Evolutionary conservation across 768 basidiomycete genomes (phyloP), one percentile per base, ranked within the genome.

Genomic region (Cystofilobasidium bisporidii): DNA sequence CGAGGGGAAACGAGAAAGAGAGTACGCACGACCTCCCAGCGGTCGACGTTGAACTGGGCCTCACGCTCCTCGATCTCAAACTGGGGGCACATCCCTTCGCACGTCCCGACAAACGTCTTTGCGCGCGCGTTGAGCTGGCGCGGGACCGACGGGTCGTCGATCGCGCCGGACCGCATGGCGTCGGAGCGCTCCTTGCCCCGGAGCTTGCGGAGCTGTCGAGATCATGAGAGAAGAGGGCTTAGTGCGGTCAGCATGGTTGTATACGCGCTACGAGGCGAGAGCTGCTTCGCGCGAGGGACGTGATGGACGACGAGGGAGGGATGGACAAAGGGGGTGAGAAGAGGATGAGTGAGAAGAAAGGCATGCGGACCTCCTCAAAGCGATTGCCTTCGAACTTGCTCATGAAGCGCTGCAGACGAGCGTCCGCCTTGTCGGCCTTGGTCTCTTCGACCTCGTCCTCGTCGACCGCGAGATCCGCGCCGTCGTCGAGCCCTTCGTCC

Each of bases 31-130:
- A 82, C 84, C 80, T 96, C 92, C 83, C 86, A 87, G 72, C 85
- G 83, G 70, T 88, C 87, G 0, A 97, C 81, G 72, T 91, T 89
- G 75, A 89, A 88, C 75, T 92, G 89, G 69, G 86, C 83, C 75
- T 97, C 91, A 43, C 94, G 82, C 71, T 91, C 82, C 76, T 94
- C 92, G 32, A 89, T 82, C 77, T 98, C 94, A 73, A 90, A 96
- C 48, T 87, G 84, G 3, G 93, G 92, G 75, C 93, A 97, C 91
- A 97, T 96, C 69, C 89, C 87, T 79, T 81, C 78, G 74, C 94
- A 98, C 1, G 91, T 93, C 28, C 93, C 93, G 18, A 89, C 84
- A 75, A 97, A 86, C n/a, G 86, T 87, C 64, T 93, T 91, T 22
- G 93, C 92, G 71, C 94, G 86, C 72, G 53, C 26, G 30, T 89